Evolutionary conservation across 208 protist species (phyloP), one percentile per base, ranked within the genome.

Genomic region (Crithidia brevicula): DNA sequence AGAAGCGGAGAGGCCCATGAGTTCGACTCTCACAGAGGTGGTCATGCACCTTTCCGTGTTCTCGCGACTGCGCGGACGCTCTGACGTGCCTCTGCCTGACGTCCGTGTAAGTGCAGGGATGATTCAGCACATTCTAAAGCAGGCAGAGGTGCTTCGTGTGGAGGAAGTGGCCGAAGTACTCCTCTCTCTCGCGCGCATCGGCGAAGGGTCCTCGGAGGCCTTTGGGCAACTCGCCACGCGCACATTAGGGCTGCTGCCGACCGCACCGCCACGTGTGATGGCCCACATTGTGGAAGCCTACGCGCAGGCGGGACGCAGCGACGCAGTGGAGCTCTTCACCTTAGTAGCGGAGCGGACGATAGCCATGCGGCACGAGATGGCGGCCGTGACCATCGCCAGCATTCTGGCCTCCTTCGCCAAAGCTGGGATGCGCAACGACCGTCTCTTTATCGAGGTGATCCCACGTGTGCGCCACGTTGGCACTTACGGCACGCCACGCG

Each of bases 371-470:
- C 50, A 82, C 25, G 74, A 86, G 18, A 81, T 91, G 36, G 77
- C 88, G 0, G 86, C 88, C 10, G 73, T 89, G 3, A 89, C 80
- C 3, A 92, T 94, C 20, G 84, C 87, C 18, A 71, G 74, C 49
- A 70, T 96, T 10, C 76, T 96, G 20, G 71, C 65, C 33, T 79
- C 86, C 49, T 93, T 96, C 54, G 86, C 91, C 7, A 62, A 68
- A 11, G 77, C 82, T 16, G 81, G 79, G 8, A 70, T 86, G 38
- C 71, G 74, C 4, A 74, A 96, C 61, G 86, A 94, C 58, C 66
- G 75, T 20, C 68, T 96, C 4, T 96, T 96, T 59, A 85, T 96
- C 54, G 84, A 93, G 71, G 67, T 85, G 38, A 90, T 96, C 34
- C 86, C 88, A 3, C 78, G 84, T 18, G 85, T 96, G 47, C 86